Base-by-base conservation (phyloP, 2,329 filamentous ascomycete genomes). In the Colletotrichum graminicola region DNA sequence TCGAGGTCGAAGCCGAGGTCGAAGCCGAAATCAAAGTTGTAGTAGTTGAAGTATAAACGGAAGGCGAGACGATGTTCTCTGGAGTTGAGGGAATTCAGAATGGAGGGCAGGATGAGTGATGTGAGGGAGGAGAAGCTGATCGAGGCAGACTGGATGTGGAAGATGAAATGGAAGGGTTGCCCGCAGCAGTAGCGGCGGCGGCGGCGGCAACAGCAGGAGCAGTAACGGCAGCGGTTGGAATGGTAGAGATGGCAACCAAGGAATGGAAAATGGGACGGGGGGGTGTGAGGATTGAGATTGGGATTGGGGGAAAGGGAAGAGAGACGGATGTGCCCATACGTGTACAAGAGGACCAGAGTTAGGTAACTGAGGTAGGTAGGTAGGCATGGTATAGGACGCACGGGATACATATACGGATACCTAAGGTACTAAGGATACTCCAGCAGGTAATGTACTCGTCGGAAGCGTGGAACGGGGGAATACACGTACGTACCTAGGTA, bases 181-280 rank as follows among this genome's bases (percentile, higher is more conserved):
- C 39, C 5, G 39, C 49, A 47, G 56, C n/a, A 49, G 39, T 7
- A 51, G n/a, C n/a, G n/a, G n/a, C n/a, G n/a, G n/a, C n/a, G n/a
- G n/a, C n/a, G n/a, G n/a, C n/a, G n/a, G n/a, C n/a, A n/a, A n/a
- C n/a, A n/a, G n/a, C 29, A 39, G 63, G 32, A 41, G 52, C 23
- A 26, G 47, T 29, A 45, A 49, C 39, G n/a, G 65, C 39, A 32
- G 41, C 65, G 36, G 32, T 49, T 32, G 41, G 49, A 68, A 54
- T 12, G 18, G 52, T 39, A 43, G 45, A 67, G 65, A 59, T 45
- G 45, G 45, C 34, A 18, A 23, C 59, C 47, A 70, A 66, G 67
- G 67, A 59, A 66, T 39, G 39, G 32, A 7, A 70, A 71, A 61
- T 71, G 63, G 63, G 67, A 62, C 34, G 63, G 51, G 45, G 43